Conservation (phyloP, 371 early-diverging fungal genomes). For the Actinomortierella wolfii region DNA sequence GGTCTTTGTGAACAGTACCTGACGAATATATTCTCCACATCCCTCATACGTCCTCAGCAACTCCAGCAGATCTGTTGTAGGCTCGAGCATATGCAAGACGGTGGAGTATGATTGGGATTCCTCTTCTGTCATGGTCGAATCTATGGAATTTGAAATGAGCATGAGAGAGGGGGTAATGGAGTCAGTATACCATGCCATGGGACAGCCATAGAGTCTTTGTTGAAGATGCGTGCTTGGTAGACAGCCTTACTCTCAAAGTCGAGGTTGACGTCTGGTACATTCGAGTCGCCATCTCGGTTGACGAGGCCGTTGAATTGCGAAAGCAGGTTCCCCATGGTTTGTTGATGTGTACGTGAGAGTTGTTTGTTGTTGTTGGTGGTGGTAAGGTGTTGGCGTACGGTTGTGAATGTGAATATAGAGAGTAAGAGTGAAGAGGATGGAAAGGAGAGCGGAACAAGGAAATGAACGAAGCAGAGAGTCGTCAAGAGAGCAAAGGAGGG, state of each 20-base stretch:
- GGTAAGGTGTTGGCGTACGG: neutral
- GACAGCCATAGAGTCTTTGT: too few relatives aligned
- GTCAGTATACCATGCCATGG: too few relatives aligned
- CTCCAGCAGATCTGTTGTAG: constrained; percentile 52
- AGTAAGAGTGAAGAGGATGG: neutral
- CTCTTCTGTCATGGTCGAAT: constrained; percentile 54
- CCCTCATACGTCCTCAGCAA: constrained; percentile 62
- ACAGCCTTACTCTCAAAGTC: constrained; percentile 36
- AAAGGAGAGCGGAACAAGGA: neutral
- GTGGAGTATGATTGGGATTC: constrained; percentile 58
- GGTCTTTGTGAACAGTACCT: constrained; percentile 30
- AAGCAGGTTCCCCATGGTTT: constrained; percentile 39
- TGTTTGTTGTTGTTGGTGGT: neutral
- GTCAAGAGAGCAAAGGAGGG: constrained; percentile 1
- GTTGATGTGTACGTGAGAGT: neutral
- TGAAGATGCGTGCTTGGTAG: neutral
- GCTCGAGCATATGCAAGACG: constrained; percentile 52
- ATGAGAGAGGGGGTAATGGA: too few relatives aligned
- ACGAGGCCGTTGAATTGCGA: constrained; percentile 44
- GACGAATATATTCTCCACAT: constrained; percentile 65
- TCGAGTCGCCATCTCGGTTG: constrained; percentile 39
- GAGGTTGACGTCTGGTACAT: constrained; percentile 40
- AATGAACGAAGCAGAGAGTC: neutral
- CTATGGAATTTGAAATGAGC: too few relatives aligned
- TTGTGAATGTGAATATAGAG: neutral